Percentiles rank a stretch among this genome's conserved stretches.
These are phyloP conservation scores for Pelargonium fulgidum DNA, from an alignment of 441 rosid genomes.

Conservation along the genomic window DNA sequence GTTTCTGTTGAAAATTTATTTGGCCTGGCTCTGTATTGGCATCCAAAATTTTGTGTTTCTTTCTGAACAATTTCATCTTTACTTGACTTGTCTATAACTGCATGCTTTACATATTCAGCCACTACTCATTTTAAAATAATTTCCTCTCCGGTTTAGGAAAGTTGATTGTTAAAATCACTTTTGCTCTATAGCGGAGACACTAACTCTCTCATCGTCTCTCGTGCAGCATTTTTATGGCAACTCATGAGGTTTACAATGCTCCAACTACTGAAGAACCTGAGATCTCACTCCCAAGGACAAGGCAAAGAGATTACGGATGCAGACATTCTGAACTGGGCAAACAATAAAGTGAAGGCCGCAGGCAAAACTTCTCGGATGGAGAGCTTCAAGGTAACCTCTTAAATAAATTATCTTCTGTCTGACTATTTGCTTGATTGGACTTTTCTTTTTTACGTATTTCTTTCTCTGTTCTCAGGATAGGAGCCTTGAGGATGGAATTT, in stretches of 20 bases:
- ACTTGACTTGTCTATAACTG: background rate
- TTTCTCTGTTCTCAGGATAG: constrained; percentile 52
- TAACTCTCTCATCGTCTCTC: constrained; percentile 19
- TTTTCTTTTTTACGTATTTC: background rate
- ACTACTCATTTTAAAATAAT: background rate
- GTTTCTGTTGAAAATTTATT: too few relatives aligned
- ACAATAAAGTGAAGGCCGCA: constrained; percentile 56
- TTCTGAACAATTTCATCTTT: background rate
- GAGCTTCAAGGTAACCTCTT: constrained; percentile 65
- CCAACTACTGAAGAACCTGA: constrained; percentile 77
- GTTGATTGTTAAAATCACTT: background rate
- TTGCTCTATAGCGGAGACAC: background rate
- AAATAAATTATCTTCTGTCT: constrained; percentile 2
- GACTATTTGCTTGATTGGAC: background rate
- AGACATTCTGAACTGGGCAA: constrained; percentile 83
- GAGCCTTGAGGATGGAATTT: constrained; percentile 63
- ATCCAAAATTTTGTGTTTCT: background rate
- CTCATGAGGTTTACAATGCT: constrained; percentile 89
- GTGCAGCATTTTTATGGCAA: constrained; percentile 90
- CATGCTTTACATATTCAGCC: background rate
- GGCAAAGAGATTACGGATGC: constrained; percentile 70
- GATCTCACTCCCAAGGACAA: constrained; percentile 57
- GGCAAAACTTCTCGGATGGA: constrained; percentile 63
- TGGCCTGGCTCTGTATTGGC: too few relatives aligned
- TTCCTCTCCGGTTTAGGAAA: background rate